Conservation (phyloP, 345 rosid species). For the Heritiera littoralis region DNA sequence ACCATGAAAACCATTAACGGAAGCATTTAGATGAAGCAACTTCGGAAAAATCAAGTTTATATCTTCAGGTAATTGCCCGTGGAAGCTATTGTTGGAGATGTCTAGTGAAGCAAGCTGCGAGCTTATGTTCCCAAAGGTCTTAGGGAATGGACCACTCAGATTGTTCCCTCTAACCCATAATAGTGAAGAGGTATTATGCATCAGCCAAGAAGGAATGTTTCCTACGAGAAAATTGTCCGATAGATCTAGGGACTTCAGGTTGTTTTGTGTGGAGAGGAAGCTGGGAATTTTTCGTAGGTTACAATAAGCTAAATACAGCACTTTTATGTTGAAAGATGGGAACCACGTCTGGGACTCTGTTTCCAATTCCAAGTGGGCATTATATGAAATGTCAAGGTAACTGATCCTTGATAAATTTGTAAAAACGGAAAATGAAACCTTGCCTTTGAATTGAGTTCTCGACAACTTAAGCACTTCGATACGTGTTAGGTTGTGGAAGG, state of each 20-base stretch:
- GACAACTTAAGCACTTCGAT: conserved; percentile 9
- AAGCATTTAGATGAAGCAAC: neutral
- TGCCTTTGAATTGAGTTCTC: neutral
- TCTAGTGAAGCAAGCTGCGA: conserved; percentile 1
- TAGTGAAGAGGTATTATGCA: conserved; percentile 4
- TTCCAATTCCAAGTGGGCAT: neutral
- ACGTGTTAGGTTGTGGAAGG: conserved; percentile 18
- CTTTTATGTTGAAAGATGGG: conserved; percentile 15
- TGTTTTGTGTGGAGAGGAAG: conserved; percentile 12
- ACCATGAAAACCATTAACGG: neutral
- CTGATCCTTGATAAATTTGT: conserved; percentile 18
- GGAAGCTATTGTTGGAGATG: conserved; percentile 12
- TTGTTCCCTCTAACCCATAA: conserved; percentile 16
- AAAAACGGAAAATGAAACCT: conserved; percentile 6
- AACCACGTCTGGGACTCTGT: conserved; percentile 14
- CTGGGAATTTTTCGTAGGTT: conserved; percentile 6
- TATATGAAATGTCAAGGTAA: conserved; percentile 16
- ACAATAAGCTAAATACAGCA: conserved; percentile 17
- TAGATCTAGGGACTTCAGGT: conserved; percentile 15
- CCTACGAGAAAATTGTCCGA: conserved; percentile 11
- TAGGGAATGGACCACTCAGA: conserved; percentile 19
- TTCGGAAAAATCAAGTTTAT: neutral
- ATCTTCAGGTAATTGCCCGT: conserved; percentile 18
- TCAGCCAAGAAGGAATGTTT: conserved; percentile 21
- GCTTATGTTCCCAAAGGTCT: neutral